Conservation (phyloP, 2,329 filamentous ascomycete genomes). For the Cladosporium sp. region DNA sequence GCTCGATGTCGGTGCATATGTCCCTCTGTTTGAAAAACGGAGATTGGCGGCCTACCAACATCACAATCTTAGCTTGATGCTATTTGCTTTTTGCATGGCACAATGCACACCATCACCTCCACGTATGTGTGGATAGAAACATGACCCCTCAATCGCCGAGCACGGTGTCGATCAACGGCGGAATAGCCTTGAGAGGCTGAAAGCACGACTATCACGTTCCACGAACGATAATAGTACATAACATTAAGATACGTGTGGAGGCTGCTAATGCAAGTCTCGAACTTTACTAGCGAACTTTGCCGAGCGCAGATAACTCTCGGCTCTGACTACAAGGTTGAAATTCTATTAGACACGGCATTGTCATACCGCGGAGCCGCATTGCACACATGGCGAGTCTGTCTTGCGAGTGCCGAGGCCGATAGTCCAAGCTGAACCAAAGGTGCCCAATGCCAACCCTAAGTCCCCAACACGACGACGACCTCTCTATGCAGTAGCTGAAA, state of each 20-base stretch:
- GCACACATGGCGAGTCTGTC: not conserved
- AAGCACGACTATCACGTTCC: not conserved
- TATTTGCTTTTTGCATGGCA: not conserved
- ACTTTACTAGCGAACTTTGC: slow-evolving; percentile 8
- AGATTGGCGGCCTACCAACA: not conserved
- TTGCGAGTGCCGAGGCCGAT: not conserved
- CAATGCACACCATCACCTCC: not conserved
- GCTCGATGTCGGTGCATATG: not conserved
- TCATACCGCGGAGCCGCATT: not conserved
- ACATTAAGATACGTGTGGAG: not conserved
- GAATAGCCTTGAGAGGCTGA: not conserved
- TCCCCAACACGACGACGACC: too few species aligned
- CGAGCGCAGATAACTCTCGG: slow-evolving; percentile 4
- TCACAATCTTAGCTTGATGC: not conserved
- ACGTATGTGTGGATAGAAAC: not conserved
- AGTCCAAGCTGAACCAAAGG: not conserved
- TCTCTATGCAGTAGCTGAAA: too few species aligned
- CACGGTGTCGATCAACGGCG: not conserved
- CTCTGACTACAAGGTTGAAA: slow-evolving; percentile 15
- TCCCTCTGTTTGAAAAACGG: not conserved
- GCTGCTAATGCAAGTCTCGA: slow-evolving; percentile 3
- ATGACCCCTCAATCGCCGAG: not conserved
- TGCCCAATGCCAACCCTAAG: not conserved
- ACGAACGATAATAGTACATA: not conserved
- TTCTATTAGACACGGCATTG: slow-evolving; percentile 8